These are phyloP conservation scores for Lasiodiplodia hormozganensis DNA, from an alignment of 2,329 filamentous ascomycete genomes.

Conservation along the genomic window DNA sequence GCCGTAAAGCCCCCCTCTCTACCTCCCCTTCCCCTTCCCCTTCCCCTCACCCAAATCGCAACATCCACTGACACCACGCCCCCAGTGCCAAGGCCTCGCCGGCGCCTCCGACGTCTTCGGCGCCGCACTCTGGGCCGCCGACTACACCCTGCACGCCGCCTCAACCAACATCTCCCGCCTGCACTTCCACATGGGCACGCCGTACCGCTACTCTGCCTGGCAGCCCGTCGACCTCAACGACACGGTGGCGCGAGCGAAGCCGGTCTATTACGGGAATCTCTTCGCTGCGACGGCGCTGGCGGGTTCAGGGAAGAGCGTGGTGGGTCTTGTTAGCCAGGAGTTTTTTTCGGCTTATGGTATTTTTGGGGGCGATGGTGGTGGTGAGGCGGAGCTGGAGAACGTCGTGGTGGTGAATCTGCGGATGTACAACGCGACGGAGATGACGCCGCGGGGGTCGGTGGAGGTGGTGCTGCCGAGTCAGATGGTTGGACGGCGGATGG, in stretches of 20 bases:
- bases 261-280: neutral
- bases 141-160: neutral
- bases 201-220: neutral
- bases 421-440: neutral
- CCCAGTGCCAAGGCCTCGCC: neutral
- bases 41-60: too few species aligned
- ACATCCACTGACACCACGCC: neutral
- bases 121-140: neutral
- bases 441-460: neutral
- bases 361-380: neutral
- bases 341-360: neutral
- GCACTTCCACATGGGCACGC: neutral
- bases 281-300: constrained; percentile 1
- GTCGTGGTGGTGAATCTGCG: neutral
- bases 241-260: neutral
- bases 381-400: neutral
- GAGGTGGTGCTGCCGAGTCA: neutral
- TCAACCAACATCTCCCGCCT: neutral
- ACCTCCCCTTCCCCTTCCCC: neutral
- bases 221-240: neutral
- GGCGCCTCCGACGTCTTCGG: neutral
- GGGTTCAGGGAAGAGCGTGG: neutral
- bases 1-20: neutral
- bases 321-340: neutral
- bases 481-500: neutral